These are phyloP conservation scores for Trichomonascus vanleenenianus DNA, from an alignment of 805 yeast species.

Conservation along the genomic window DNA sequence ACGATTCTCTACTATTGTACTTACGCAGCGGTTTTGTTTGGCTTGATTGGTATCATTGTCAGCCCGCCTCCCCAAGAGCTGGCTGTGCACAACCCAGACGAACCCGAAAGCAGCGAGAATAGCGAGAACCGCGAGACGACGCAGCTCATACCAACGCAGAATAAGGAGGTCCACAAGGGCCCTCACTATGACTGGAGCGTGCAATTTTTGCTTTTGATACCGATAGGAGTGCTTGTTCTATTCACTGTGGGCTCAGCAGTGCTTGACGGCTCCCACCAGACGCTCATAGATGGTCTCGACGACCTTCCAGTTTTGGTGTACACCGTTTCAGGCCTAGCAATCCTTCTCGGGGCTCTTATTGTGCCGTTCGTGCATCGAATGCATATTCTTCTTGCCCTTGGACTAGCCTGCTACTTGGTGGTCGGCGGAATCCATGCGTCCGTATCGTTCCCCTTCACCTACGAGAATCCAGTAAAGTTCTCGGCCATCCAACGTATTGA, in stretches of 20 bases:
- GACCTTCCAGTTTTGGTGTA: slow-evolving; percentile 36
- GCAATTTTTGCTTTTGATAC: slow-evolving; percentile 63
- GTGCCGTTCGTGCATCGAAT: slow-evolving; percentile 65
- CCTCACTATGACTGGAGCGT: slow-evolving; percentile 70
- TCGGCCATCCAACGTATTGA: slow-evolving; percentile 60
- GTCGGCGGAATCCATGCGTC: slow-evolving; percentile 31
- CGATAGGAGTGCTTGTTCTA: slow-evolving; percentile 49
- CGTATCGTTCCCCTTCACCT: slow-evolving; percentile 49
- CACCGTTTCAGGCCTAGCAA: slow-evolving; percentile 29
- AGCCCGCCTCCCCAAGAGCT: slow-evolving; percentile 14
- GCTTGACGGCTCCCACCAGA: slow-evolving; percentile 59
- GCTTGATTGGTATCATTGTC: slow-evolving; percentile 36
- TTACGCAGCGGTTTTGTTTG: slow-evolving; percentile 34
- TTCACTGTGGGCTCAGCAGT: slow-evolving; percentile 48
- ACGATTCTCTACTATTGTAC: slow-evolving; percentile 33
- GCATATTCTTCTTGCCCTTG: slow-evolving; percentile 41
- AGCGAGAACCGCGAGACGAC: slow-evolving; percentile 1
- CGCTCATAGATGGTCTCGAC: slow-evolving; percentile 55
- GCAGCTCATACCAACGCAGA: background rate
- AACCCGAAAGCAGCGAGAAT: slow-evolving; percentile 5
- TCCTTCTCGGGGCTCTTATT: slow-evolving; percentile 40
- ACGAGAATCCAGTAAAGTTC: slow-evolving; percentile 58
- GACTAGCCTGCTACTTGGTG: slow-evolving; percentile 34
- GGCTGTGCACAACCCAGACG: slow-evolving; percentile 2
- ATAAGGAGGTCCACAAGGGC: slow-evolving; percentile 1